Evolutionary conservation across 495 filamentous ascomycete genomes (phyloP).

Genomic region (Hypoxylon subgilvum): DNA sequence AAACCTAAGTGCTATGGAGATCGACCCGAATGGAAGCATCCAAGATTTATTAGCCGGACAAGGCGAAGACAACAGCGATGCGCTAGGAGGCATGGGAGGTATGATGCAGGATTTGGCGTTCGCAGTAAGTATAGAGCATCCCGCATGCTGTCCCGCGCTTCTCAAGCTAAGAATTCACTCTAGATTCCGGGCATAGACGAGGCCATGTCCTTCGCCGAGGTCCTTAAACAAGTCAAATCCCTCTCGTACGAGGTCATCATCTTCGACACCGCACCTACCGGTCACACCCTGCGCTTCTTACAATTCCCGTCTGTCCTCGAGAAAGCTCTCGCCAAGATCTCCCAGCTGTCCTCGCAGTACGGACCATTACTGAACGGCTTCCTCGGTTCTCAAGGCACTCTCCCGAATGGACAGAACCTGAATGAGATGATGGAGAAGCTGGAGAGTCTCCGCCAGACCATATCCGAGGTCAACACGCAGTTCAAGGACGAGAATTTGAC

Average conservation of each 20-base stretch:
- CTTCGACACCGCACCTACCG: slow-evolving; percentile 99
- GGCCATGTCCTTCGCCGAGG: slow-evolving; percentile 99
- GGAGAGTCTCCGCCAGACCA: slow-evolving; percentile 89
- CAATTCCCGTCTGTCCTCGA: slow-evolving; percentile 98
- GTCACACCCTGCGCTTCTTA: slow-evolving; percentile 97
- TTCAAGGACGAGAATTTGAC: slow-evolving; percentile 97
- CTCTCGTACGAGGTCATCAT: slow-evolving; percentile 98
- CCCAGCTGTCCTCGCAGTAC: slow-evolving; percentile 90
- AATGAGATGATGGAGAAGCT: slow-evolving; percentile 92
- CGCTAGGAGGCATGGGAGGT: slow-evolving; percentile 62
- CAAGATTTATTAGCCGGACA: slow-evolving; percentile 88
- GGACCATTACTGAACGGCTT: slow-evolving; percentile 95
- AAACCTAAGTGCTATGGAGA: slow-evolving; percentile 98
- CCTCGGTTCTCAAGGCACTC: slow-evolving; percentile 76
- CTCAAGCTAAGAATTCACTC: slow-evolving; percentile 21
- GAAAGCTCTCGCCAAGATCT: slow-evolving; percentile 95
- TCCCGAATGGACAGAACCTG: slow-evolving; percentile 90
- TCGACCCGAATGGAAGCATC: slow-evolving; percentile 97
- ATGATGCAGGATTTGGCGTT: slow-evolving; percentile 73
- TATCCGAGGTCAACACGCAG: slow-evolving; percentile 93
- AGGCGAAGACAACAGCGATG: slow-evolving; percentile 71
- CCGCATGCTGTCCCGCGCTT: neutral
- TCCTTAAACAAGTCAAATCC: slow-evolving; percentile 99
- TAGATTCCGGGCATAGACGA: slow-evolving; percentile 99
- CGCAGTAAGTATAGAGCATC: slow-evolving; percentile 52